Percentiles rank a stretch among this genome's conserved stretches.
Conservation (phyloP, 768 basidiomycete genomes). For the Gloeostereum incarnatum region DNA sequence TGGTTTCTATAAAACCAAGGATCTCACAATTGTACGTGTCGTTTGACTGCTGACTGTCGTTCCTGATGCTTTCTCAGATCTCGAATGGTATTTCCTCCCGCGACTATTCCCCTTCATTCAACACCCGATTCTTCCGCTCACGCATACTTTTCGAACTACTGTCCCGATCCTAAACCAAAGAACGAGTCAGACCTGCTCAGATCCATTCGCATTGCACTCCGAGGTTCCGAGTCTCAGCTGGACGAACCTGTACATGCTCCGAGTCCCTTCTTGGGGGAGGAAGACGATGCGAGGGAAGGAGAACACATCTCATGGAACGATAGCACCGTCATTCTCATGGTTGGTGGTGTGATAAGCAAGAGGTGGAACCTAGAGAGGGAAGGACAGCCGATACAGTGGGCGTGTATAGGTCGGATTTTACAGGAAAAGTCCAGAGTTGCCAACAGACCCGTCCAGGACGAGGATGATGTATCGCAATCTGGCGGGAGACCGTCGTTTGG, state of each 20-base stretch:
- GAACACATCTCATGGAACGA: conserved; percentile 68
- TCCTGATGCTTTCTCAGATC: too few species aligned
- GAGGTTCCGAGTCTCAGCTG: conserved; percentile 37
- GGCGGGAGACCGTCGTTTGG: conserved; percentile 41
- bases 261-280: conserved; percentile 29
- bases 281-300: conserved; percentile 34
- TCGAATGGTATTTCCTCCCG: too few species aligned
- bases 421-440: conserved; percentile 25
- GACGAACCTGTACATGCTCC: conserved; percentile 31
- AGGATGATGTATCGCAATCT: conserved; percentile 16
- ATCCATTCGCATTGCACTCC: conserved; percentile 51
- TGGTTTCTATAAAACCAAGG: too few species aligned
- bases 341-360: conserved; percentile 59
- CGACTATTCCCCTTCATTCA: too few species aligned
- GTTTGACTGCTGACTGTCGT: too few species aligned
- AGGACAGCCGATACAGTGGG: conserved; percentile 67
- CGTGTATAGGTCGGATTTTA: conserved; percentile 69
- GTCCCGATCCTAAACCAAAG: too few species aligned
- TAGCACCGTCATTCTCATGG: conserved; percentile 50
- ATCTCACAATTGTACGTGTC: too few species aligned
- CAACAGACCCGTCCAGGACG: conserved; percentile 15
- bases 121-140: too few species aligned
- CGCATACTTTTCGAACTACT: too few species aligned
- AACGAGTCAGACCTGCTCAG: conserved; percentile 35
- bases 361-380: conserved; percentile 72